Conservation (phyloP, 768 basidiomycete genomes). For the Phaeolepiota aurea region DNA sequence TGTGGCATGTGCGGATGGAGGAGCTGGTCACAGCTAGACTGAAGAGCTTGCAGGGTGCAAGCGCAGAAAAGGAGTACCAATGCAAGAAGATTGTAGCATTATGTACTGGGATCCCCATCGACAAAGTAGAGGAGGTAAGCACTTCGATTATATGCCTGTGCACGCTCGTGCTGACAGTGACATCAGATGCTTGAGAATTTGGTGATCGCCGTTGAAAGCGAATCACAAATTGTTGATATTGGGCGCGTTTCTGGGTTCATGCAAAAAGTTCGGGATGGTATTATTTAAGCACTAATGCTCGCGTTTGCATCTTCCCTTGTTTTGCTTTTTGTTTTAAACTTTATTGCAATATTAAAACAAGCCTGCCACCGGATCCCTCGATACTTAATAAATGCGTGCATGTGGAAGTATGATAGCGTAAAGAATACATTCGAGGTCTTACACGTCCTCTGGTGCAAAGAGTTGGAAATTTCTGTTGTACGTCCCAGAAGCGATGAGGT, state of each 20-base stretch:
- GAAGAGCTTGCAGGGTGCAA: constrained; percentile 63
- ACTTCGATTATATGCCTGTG: not conserved
- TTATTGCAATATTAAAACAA: constrained; percentile 2
- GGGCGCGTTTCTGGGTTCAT: constrained; percentile 84
- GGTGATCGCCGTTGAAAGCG: constrained; percentile 83
- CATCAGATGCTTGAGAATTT: constrained; percentile 75
- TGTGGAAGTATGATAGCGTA: not conserved
- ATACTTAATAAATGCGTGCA: not conserved
- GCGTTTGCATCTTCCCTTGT: constrained; percentile 41
- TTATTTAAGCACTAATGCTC: not conserved
- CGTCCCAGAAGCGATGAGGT: constrained; percentile 80
- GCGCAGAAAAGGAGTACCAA: constrained; percentile 84
- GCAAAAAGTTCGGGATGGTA: constrained; percentile 56
- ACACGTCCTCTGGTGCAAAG: constrained; percentile 70
- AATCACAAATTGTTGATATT: constrained; percentile 74
- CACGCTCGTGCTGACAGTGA: not conserved
- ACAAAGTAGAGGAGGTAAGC: constrained; percentile 86
- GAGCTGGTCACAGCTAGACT: constrained; percentile 65
- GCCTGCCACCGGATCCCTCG: not conserved
- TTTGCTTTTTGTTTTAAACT: constrained; percentile 10
- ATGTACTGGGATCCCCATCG: constrained; percentile 79
- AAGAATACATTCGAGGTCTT: constrained; percentile 8
- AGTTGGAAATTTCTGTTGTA: constrained; percentile 94
- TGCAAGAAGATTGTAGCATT: constrained; percentile 88
- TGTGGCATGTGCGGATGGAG: constrained; percentile 81